Conservation (phyloP, 116 monocot species). For the Posidonia oceanica region DNA sequence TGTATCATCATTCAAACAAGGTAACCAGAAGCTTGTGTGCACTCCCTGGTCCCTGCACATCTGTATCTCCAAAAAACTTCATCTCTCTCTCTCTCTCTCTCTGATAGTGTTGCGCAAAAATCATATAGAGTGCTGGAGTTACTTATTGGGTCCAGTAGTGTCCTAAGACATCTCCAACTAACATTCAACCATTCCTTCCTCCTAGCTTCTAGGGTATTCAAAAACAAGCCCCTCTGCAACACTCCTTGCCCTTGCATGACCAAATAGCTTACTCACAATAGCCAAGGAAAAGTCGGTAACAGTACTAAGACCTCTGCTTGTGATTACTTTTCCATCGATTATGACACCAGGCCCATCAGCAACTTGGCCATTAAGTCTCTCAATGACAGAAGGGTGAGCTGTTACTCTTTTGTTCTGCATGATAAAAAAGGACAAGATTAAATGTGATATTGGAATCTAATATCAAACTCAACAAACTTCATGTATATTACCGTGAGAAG, state of each 20-base stretch:
- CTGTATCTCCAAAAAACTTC: too few species aligned
- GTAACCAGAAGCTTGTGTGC: too few species aligned
- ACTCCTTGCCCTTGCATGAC: conserved; percentile 60
- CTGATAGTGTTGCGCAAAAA: too few species aligned
- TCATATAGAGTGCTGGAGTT: too few species aligned
- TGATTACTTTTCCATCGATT: conserved; percentile 85
- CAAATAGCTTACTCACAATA: conserved; percentile 72
- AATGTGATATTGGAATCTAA: not conserved
- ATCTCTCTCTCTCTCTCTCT: too few species aligned
- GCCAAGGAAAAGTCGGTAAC: conserved; percentile 68
- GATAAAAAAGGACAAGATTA: not conserved
- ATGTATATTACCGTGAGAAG: conserved; percentile 41
- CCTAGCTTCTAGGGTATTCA: conserved; percentile 39
- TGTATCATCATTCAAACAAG: not conserved
- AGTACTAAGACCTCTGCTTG: conserved; percentile 58
- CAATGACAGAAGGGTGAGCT: conserved; percentile 34
- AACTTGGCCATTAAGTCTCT: conserved; percentile 28
- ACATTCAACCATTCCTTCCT: not conserved
- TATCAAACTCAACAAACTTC: not conserved
- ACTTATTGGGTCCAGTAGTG: too few species aligned
- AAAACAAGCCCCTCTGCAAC: conserved; percentile 85
- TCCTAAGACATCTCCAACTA: not conserved
- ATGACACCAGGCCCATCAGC: conserved; percentile 38
- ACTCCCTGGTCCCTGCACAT: too few species aligned
- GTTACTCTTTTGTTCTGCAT: conserved; percentile 49